Conservation (phyloP, 139 green algal species). For the Chlorella sp. region DNA sequence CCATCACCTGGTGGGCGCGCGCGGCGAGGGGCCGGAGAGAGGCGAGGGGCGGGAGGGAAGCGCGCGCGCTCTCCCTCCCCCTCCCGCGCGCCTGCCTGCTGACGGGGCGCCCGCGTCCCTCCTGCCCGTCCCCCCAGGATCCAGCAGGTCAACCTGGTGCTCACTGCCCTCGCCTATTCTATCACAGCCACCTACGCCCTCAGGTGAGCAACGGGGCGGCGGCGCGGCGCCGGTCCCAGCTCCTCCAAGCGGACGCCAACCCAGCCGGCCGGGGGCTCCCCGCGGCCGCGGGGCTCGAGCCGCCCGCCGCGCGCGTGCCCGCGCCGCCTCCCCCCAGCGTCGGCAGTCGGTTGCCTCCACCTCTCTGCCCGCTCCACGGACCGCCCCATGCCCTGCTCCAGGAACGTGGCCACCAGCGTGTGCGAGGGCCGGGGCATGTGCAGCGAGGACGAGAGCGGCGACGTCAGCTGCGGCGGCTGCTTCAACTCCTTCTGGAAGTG, state of each 20-base stretch:
- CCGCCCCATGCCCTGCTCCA: neutral
- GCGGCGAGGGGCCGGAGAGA: neutral
- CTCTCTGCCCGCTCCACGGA: too few species aligned
- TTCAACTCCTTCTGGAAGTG: slow-evolving; percentile 31
- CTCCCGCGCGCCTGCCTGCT: neutral
- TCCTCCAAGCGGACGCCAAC: too few species aligned
- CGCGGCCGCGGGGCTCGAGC: too few species aligned
- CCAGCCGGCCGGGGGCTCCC: too few species aligned
- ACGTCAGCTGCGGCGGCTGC: slow-evolving; percentile 16
- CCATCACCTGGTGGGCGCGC: neutral
- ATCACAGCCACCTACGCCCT: slow-evolving; percentile 45
- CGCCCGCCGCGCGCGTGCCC: too few species aligned
- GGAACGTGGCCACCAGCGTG: neutral
- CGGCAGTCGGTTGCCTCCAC: too few species aligned
- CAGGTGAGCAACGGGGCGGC: neutral
- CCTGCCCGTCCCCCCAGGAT: neutral
- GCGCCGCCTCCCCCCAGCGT: too few species aligned
- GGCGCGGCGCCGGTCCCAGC: too few species aligned
- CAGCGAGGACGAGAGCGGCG: neutral
- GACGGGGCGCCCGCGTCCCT: too few species aligned
- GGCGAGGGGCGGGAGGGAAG: neutral
- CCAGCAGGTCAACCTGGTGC: slow-evolving; percentile 53
- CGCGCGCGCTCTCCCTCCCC: neutral
- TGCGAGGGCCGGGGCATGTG: slow-evolving; percentile 8
- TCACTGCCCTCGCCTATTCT: slow-evolving; percentile 49